A percentile compares a stretch with the other conserved stretches of the same genome.
Evolutionary conservation across 2,329 filamentous ascomycete genomes (phyloP).

Genomic region (Aureobasidium sp.): DNA sequence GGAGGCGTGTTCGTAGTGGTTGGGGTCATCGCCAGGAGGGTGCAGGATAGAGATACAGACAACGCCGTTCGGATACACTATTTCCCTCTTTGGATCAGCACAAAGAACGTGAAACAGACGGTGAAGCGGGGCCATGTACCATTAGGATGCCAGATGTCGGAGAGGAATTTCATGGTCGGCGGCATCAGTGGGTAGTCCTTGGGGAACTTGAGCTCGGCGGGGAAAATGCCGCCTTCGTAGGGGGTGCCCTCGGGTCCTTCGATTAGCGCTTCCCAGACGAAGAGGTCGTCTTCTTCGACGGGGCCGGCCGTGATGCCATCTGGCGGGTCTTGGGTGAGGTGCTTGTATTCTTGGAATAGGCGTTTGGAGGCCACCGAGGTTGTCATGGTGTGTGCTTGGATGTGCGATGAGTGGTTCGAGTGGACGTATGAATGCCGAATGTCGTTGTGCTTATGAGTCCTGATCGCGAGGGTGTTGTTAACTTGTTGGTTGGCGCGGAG

Average conservation of each 20-base stretch:
- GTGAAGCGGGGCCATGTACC: slow-evolving; percentile 42
- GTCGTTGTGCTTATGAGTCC: too few relatives aligned
- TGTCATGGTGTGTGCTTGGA: slow-evolving; percentile 18
- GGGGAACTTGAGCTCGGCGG: slow-evolving; percentile 88
- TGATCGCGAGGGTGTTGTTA: not conserved
- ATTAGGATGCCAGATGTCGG: slow-evolving; percentile 94
- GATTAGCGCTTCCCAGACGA: slow-evolving; percentile 93
- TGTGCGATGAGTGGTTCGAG: not conserved
- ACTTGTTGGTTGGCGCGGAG: not conserved
- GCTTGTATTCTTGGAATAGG: slow-evolving; percentile 92
- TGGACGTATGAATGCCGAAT: not conserved
- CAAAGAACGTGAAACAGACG: too few relatives aligned
- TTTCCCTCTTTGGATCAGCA: not conserved
- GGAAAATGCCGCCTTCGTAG: slow-evolving; percentile 92
- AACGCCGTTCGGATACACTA: slow-evolving; percentile 83
- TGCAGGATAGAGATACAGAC: slow-evolving; percentile 99
- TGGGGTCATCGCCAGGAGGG: slow-evolving; percentile 90
- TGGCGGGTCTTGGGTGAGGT: slow-evolving; percentile 88
- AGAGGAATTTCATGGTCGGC: slow-evolving; percentile 90
- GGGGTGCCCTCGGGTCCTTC: slow-evolving; percentile 92
- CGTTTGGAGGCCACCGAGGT: slow-evolving; percentile 55
- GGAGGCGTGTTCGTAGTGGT: slow-evolving; percentile 93
- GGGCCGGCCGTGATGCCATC: slow-evolving; percentile 96
- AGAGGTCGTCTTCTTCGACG: slow-evolving; percentile 86
- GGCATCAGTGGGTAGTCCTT: slow-evolving; percentile 95